A percentile compares a stretch with the other conserved stretches of the same genome.
Evolutionary conservation across 257 asterid genomes (phyloP).

Genomic region (Petunia axillaris): DNA sequence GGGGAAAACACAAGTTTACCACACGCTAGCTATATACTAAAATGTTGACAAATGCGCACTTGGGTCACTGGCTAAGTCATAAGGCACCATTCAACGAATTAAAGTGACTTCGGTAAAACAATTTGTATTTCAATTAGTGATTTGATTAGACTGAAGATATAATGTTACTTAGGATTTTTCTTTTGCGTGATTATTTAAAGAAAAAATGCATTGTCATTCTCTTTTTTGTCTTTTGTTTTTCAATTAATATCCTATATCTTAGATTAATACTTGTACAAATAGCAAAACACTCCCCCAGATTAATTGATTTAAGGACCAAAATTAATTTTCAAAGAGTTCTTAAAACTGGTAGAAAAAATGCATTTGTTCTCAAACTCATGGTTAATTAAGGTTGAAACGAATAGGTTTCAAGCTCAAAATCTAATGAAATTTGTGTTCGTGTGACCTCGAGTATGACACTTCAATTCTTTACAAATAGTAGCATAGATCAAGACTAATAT

Average conservation of each 20-base stretch:
- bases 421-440: too few species aligned
- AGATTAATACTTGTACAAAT: too few species aligned
- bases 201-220: neutral
- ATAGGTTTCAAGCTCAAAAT: too few species aligned
- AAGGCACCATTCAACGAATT: constrained; percentile 17
- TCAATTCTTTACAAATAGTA: too few species aligned
- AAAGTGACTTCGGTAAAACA: neutral
- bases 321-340: too few species aligned
- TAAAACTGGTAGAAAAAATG: too few species aligned
- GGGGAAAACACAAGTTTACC: constrained; percentile 11
- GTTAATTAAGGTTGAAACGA: too few species aligned
- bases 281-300: too few species aligned
- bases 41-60: constrained; percentile 8
- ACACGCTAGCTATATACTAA: constrained; percentile 15
- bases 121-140: neutral
- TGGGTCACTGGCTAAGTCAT: constrained; percentile 19
- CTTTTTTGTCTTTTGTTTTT: neutral
- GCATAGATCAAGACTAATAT: too few species aligned
- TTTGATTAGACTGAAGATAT: neutral
- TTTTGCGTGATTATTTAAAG: neutral
- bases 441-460: too few species aligned
- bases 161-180: neutral
- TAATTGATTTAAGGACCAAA: too few species aligned
- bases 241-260: neutral
- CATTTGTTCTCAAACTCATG: too few species aligned